Evolutionary conservation across 768 basidiomycete genomes (phyloP), one percentile per base, ranked within the genome.

Genomic region (Leccinum longicurvipes): DNA sequence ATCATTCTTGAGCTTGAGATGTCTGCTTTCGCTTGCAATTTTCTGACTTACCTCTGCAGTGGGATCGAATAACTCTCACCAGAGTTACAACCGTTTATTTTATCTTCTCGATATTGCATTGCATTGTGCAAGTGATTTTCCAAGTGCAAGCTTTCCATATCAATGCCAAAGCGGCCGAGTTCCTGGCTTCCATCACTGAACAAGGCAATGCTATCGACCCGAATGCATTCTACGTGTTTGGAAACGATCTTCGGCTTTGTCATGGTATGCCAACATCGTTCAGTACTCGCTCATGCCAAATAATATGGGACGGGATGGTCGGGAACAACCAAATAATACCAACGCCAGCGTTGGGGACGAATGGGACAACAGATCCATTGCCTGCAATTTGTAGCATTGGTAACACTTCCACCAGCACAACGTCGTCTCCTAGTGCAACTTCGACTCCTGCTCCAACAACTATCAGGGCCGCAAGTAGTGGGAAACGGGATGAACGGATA

Each of bases 11-110:
- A 34, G 21, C 29, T 39, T 10, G 25, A n/a, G 21, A 17, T 29
- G n/a, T n/a, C n/a, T n/a, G n/a, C n/a, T n/a, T n/a, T n/a, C n/a
- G n/a, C 23, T 32, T 24, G 51, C 19, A 34, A 34, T 5, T 12
- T 45, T 34, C 21, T 34, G 28, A 49, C 29, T 14, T 9, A 6
- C 53, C 44, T 34, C 25, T 50, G 15, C 64, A 90, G 87, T 87
- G 85, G 84, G 77, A 82, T 54, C 81, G 87, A 54, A 74, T 90
- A 63, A 85, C 86, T 21, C 82, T 84, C 64, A 87, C 88, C 47
- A 78, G 77, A 34, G 74, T 87, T 51, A 85, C 89, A 19, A 73
- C 78, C 57, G 63, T 82, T 63, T 92, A 89, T 69, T 82, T 89
- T 65, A 52, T 77, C 44, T 87, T 90, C 67, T 85, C 89, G 21